Base-by-base conservation (phyloP, 305 asterid species). In the Solanum hybrid region DNA sequence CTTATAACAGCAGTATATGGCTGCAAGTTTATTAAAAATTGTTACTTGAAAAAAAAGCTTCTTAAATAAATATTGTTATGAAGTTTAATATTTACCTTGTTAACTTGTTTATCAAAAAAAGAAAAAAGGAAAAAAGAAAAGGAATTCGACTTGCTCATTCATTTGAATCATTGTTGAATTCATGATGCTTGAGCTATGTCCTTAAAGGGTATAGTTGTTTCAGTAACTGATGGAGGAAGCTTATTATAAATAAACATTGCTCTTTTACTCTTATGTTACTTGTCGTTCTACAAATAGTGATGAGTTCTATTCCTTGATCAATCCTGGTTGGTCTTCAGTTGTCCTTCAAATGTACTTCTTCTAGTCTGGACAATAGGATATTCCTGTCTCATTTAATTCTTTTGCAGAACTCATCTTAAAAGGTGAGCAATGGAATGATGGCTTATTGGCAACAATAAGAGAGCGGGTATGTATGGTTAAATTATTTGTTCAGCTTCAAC, bases 371-470 rank as follows among this genome's bases (percentile, higher is more conserved):
- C 75, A 57, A 20, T 57, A 51, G 36, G 42, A 18, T 46, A 20
- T 29, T 85, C 76, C 33, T 57, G 76, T 85, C 75, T 57, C 42
- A 57, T 51, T 51, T 57, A 71, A 85, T 90, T 73, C 83, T 90
- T 92, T 78, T 95, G 95, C 94, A 98, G 99, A 98, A 93, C 92
- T 96, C 90, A 91, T 81, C 89, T 94, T 98, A 92, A 99, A 96
- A 87, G 99, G 98, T 75, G 98, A 96, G 92, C 98, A 97, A 93
- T 98, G 99, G 99, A 96, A 98, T 91, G 99, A 98, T 92, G 99
- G 99, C 91, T 92, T 97, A 89, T 92, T 97, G 88, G 99, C 99
- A 86, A 98, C 97, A 83, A 93, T 95, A 89, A 94, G 99, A 93
- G 99, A 97, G 94, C 96, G 96, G 97, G 99, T 98, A 95, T 90